Percentiles rank a stretch among this genome's conserved stretches.
These are phyloP conservation scores for Tuber calosporum DNA, from an alignment of 495 filamentous ascomycete species.

Conservation along the genomic window DNA sequence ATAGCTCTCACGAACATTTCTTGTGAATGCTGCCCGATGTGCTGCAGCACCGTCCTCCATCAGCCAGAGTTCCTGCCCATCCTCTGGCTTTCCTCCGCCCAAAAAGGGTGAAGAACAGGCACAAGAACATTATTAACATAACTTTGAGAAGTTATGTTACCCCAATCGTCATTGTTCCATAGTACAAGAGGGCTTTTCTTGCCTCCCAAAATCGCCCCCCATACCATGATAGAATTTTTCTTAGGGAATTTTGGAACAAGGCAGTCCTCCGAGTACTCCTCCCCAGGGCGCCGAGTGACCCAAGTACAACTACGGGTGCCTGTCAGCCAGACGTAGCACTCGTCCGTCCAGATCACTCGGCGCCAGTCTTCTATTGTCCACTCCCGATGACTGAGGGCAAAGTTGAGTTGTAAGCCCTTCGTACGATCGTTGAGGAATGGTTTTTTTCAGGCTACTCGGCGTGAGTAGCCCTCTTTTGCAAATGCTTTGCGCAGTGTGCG, in stretches of 20 bases:
- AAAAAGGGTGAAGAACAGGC: neutral
- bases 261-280: too few species aligned
- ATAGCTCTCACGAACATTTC: neutral
- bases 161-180: slow-evolving; percentile 14
- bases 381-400: neutral
- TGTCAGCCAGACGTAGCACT: too few species aligned
- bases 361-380: slow-evolving; percentile 10
- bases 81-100: slow-evolving; percentile 1
- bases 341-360: slow-evolving; percentile 12
- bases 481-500: neutral
- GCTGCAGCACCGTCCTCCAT: slow-evolving; percentile 9
- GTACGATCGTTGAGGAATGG: neutral
- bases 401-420: neutral
- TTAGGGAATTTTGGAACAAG: slow-evolving; percentile 4
- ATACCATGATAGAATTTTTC: slow-evolving; percentile 12
- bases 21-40: slow-evolving; percentile 1
- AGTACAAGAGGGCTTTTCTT: neutral
- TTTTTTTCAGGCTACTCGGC: neutral
- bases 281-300: too few species aligned
- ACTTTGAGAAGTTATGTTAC: slow-evolving; percentile 5
- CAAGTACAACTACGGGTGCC: too few species aligned
- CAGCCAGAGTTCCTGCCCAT: neutral
- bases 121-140: slow-evolving; percentile 10
- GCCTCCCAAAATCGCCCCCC: neutral
- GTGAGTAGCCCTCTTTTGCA: slow-evolving; percentile 2